Evolutionary conservation across 176 grass and related monocot species (phyloP).

Genomic region (Oryza officinalis): DNA sequence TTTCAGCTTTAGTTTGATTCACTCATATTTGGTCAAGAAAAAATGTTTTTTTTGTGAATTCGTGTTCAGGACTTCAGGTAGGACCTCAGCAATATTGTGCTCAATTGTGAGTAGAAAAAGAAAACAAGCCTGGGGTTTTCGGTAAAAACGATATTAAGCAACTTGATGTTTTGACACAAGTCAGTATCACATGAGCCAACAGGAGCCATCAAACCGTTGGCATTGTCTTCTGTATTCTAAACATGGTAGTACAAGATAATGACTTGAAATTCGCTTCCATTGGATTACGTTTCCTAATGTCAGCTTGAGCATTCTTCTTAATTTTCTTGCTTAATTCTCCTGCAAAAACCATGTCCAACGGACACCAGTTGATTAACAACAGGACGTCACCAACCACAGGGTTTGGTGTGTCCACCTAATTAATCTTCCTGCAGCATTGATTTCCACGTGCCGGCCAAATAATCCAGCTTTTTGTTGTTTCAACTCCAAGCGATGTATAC

Average conservation of each 20-base stretch:
- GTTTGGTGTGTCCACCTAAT: conserved; percentile 28
- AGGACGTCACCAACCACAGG: background rate
- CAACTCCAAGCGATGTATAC: background rate
- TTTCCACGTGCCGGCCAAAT: background rate
- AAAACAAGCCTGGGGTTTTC: background rate
- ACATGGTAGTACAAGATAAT: background rate
- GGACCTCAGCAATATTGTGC: too few species aligned
- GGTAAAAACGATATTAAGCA: background rate
- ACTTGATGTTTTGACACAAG: background rate
- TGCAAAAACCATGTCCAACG: background rate
- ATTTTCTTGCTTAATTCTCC: background rate
- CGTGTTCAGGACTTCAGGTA: too few species aligned
- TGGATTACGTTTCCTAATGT: background rate
- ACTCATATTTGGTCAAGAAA: background rate
- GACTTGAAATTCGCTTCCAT: background rate
- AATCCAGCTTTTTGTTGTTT: background rate
- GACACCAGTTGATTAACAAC: background rate
- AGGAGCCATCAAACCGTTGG: background rate
- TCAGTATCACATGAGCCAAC: background rate
- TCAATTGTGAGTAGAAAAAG: too few species aligned
- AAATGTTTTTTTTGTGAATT: too few species aligned
- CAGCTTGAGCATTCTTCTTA: background rate
- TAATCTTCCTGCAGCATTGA: background rate
- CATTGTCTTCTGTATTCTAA: background rate
- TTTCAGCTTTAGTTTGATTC: background rate